Evolutionary conservation across 1,284 basidiomycete genomes (phyloP).

Genomic region (Bondarzewia mesenterica): DNA sequence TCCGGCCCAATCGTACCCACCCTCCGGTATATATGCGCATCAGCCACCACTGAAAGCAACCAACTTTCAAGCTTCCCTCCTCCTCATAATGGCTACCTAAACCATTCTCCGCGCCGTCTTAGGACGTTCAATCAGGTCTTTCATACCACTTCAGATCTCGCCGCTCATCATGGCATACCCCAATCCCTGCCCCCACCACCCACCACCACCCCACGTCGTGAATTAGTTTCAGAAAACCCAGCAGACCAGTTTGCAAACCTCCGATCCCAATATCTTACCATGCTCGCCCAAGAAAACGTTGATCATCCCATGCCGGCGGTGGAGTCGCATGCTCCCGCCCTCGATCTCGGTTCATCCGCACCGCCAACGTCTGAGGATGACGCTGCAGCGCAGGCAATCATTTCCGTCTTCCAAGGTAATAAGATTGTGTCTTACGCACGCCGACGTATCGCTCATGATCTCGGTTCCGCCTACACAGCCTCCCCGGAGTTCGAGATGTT

Average conservation of each 20-base stretch:
- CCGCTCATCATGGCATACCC: constrained; percentile 70
- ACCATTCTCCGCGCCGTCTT: constrained; percentile 22
- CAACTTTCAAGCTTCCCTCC: constrained; percentile 30
- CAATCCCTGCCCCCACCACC: constrained; percentile 58
- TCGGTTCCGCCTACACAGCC: constrained; percentile 16
- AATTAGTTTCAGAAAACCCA: constrained; percentile 22
- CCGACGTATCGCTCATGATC: constrained; percentile 2
- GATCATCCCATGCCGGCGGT: constrained; percentile 14
- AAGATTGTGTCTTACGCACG: too few species aligned
- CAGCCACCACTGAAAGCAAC: constrained; percentile 27
- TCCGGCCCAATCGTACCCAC: constrained; percentile 23
- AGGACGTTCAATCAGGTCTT: constrained; percentile 31
- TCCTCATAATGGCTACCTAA: constrained; percentile 39
- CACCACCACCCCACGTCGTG: constrained; percentile 39
- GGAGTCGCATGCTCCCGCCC: constrained; percentile 9
- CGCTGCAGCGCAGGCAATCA: constrained; percentile 30
- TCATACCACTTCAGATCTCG: constrained; percentile 44
- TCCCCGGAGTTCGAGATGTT: constrained; percentile 30
- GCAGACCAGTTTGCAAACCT: constrained; percentile 25
- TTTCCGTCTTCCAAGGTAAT: constrained; percentile 36
- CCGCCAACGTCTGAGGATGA: constrained; percentile 16
- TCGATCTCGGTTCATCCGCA: constrained; percentile 9
- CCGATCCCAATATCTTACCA: constrained; percentile 38
- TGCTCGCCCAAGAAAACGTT: constrained; percentile 33
- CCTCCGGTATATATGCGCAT: constrained; percentile 21